A percentile compares a stretch with the other conserved stretches of the same genome.
phyloP scores from a whole-genome alignment of 2,329 filamentous ascomycete species.

The Aspergillus quadrilineatus region DNA sequence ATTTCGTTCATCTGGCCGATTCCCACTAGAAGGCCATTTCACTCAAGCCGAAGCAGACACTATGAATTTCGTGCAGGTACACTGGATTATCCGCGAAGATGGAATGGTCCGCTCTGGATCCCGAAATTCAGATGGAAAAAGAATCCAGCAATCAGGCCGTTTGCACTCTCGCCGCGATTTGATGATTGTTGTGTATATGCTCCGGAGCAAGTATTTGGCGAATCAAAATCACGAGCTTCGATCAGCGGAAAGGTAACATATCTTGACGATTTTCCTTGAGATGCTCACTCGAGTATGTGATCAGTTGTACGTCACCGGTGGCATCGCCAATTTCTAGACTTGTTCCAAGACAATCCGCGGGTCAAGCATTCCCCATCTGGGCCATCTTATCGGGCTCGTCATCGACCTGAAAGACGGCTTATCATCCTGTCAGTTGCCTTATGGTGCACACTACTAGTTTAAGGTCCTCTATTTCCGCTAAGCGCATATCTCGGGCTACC shows the following conservation, averaged over 20 bases:
- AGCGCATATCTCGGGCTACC: too few species aligned
- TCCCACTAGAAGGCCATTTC: constrained; percentile 12
- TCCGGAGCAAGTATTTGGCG: too few species aligned
- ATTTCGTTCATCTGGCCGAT: constrained; percentile 23
- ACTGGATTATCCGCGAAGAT: constrained; percentile 27
- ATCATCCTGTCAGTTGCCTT: too few species aligned
- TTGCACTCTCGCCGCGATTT: constrained; percentile 11
- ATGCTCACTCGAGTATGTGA: constrained; percentile 11
- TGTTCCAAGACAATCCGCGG: constrained; percentile 27
- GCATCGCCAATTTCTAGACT: constrained; percentile 25
- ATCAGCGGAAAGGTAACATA: too few species aligned
- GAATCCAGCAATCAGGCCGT: constrained; percentile 25
- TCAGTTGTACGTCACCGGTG: constrained; percentile 23
- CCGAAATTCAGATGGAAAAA: constrained; percentile 17
- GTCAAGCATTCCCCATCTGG: constrained; percentile 12
- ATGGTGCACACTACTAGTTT: too few species aligned
- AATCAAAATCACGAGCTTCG: too few species aligned
- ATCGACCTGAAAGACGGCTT: too few species aligned
- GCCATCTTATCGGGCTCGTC: too few species aligned
- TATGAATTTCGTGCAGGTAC: constrained; percentile 19
- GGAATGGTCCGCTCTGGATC: constrained; percentile 27
- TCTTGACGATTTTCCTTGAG: background rate
- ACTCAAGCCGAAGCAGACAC: background rate
- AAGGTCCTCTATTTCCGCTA: too few species aligned
- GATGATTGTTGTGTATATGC: too few species aligned